These are phyloP conservation scores for Leccinum subrobustum DNA, from an alignment of 1,284 basidiomycete species.

Conservation along the genomic window DNA sequence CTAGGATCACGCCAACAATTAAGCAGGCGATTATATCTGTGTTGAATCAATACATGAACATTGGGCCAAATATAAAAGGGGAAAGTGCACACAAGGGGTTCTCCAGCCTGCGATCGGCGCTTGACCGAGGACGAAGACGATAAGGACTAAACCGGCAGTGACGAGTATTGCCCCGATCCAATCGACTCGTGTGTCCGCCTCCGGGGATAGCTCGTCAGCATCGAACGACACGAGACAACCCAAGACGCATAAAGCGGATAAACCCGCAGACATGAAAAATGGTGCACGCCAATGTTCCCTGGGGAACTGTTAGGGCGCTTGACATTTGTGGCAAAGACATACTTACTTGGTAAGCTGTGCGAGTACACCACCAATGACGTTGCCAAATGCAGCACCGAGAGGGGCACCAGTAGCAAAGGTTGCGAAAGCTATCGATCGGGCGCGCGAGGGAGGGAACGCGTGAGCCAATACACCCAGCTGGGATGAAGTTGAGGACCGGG, in stretches of 20 bases:
- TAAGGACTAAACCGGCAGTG: conserved; percentile 72
- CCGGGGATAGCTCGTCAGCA: conserved; percentile 43
- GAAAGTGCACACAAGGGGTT: conserved; percentile 58
- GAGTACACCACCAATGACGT: conserved; percentile 67
- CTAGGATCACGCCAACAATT: conserved; percentile 52
- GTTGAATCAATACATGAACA: conserved; percentile 3
- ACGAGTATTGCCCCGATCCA: conserved; percentile 80
- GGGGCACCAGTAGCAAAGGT: conserved; percentile 81
- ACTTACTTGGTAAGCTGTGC: conserved; percentile 55
- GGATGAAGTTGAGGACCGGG: background rate
- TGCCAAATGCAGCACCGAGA: conserved; percentile 70
- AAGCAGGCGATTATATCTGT: conserved; percentile 54
- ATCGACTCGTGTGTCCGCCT: conserved; percentile 66
- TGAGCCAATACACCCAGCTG: conserved; percentile 79
- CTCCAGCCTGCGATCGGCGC: conserved; percentile 76
- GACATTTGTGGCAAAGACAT: background rate
- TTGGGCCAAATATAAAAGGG: background rate
- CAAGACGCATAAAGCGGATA: conserved; percentile 50
- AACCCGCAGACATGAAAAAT: conserved; percentile 54
- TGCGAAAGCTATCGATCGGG: conserved; percentile 73
- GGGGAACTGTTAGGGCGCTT: background rate
- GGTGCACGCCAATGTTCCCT: conserved; percentile 60
- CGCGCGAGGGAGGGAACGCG: conserved; percentile 65
- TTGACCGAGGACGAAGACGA: conserved; percentile 80
- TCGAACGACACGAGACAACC: conserved; percentile 57